Base-by-base conservation (phyloP, 1,284 basidiomycete species). In the Moesziomyces parantarcticus region DNA sequence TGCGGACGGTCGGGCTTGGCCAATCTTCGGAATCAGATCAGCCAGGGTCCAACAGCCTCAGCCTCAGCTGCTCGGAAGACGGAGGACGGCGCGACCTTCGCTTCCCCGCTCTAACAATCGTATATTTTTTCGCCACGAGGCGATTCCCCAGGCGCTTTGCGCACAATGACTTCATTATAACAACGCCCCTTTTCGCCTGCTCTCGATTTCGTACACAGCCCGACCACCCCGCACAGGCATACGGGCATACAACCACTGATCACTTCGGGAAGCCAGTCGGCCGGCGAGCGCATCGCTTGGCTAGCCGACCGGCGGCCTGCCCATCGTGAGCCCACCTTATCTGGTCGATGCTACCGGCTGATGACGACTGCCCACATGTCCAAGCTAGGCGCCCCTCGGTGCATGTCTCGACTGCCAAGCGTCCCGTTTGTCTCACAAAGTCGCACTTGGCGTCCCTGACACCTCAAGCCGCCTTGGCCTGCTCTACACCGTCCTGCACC, bases 291-390 rank as follows among this genome's bases (percentile, higher is more conserved):
- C 36, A 11, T 21, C 8, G 41, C 42, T 20, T 53, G 50, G 39
- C 43, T 34, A 57, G 25, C 34, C 55, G 55, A 57, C 55, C 55
- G 55, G 55, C 55, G 55, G 55, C 32, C 20, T 7, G 22, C 16
- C 13, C 42, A 20, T 48, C 21, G n/a, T 40, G 16, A 32, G 29
- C 16, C 36, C 36, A 8, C 36, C 54, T 57, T 57, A 57, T 57
- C 54, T 26, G 7, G 16, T 26, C 9, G 20, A 29, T 21, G 21
- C 18, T 23, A 21, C 9, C 45, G 5, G 36, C 18, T 39, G 54
- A 56, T 56, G 54, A 56, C 54, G 54, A 22, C 39, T 8, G 29
- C 46, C 26, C 54, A 56, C 54, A 56, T 56, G 54, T 48, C 46
- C 45, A 32, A 16, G 3, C 18, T 18, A 3, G 4, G 36, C 29